Evolutionary conservation across 768 basidiomycete genomes (phyloP).

Genomic region (Collybiopsis confluens): DNA sequence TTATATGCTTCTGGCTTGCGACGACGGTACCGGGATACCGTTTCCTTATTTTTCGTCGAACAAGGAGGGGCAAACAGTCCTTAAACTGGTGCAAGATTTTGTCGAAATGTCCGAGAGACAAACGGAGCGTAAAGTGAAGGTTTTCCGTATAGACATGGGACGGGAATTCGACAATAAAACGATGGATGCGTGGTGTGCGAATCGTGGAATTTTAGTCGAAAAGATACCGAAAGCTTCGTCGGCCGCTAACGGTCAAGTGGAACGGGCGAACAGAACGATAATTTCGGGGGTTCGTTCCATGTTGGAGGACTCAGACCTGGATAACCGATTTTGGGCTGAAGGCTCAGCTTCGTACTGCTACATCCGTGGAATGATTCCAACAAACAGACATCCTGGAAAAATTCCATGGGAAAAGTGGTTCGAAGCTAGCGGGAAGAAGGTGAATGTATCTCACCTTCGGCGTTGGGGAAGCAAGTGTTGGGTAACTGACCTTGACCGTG

Average conservation of each 20-base stretch:
- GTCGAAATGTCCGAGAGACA: background rate
- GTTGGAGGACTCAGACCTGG: background rate
- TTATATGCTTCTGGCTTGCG: background rate
- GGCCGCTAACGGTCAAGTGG: background rate
- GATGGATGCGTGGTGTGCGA: background rate
- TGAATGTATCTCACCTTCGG: slow-evolving; percentile 12
- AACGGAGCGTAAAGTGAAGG: background rate
- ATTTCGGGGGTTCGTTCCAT: background rate
- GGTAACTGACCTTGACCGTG: slow-evolving; percentile 12
- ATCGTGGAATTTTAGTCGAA: background rate
- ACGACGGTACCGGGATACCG: background rate
- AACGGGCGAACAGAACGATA: background rate
- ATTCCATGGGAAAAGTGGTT: background rate
- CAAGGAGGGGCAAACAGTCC: background rate
- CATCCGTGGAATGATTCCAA: background rate
- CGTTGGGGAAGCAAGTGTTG: slow-evolving; percentile 10
- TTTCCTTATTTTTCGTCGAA: background rate
- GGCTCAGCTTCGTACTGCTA: background rate
- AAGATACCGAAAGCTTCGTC: background rate
- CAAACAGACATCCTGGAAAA: background rate
- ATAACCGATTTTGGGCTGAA: background rate
- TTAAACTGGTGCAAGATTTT: background rate
- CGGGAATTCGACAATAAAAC: background rate
- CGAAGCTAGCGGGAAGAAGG: background rate
- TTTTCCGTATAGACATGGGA: background rate